A percentile compares a stretch with the other conserved stretches of the same genome.
phyloP scores from a whole-genome alignment of 306 rosid species.

The Canavalia ensiformis region DNA sequence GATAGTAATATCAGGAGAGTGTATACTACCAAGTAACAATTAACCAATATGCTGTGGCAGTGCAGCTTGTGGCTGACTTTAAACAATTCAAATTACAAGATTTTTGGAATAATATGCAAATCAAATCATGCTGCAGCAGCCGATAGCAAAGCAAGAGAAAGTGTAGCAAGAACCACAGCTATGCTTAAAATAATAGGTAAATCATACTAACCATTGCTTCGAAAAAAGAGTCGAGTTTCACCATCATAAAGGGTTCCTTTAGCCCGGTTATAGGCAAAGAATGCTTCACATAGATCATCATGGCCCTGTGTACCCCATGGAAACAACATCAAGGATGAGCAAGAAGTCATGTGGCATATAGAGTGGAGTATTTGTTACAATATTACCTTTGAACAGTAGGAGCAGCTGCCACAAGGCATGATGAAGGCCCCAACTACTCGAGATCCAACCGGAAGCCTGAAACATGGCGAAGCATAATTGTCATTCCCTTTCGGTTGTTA shows the following conservation, averaged over 20 bases:
- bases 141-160: neutral
- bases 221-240: conserved; percentile 91
- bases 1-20: conserved; percentile 6
- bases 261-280: conserved; percentile 94
- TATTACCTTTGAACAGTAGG: conserved; percentile 84
- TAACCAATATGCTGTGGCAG: neutral
- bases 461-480: conserved; percentile 29
- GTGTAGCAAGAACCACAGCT: conserved; percentile 19
- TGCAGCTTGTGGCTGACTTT: neutral
- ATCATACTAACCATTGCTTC: conserved; percentile 64
- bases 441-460: conserved; percentile 88
- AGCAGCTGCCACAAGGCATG: conserved; percentile 98
- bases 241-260: conserved; percentile 97
- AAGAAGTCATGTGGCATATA: conserved; percentile 34
- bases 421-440: conserved; percentile 88
- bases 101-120: neutral
- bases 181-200: conserved; percentile 24
- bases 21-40: conserved; percentile 12
- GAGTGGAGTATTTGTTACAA: conserved; percentile 6
- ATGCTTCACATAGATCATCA: conserved; percentile 91
- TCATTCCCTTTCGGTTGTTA: conserved; percentile 9
- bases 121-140: conserved; percentile 1
- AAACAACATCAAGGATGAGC: conserved; percentile 41
- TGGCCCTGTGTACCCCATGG: conserved; percentile 72
- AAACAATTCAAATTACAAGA: neutral